A percentile compares a stretch with the other conserved stretches of the same genome.
These are phyloP conservation scores for Ceratobasidium sp. DNA, from an alignment of 1,284 basidiomycete genomes.

Conservation along the genomic window DNA sequence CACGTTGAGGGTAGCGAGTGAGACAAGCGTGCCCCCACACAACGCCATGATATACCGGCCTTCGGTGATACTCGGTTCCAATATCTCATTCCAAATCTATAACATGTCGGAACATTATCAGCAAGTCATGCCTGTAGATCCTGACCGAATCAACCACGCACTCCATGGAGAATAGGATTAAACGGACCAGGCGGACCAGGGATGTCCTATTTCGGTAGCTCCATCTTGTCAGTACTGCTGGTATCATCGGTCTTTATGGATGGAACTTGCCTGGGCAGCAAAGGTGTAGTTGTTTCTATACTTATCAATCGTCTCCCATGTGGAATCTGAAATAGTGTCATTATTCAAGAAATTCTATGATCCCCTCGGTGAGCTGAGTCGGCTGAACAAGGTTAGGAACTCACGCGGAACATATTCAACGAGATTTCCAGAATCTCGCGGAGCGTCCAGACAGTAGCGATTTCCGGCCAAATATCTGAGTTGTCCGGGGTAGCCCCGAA, in stretches of 20 bases:
- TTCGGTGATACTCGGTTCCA: neutral
- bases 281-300: slow-evolving; percentile 2
- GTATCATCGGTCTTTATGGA: neutral
- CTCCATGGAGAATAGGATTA: too few species aligned
- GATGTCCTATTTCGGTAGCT: neutral
- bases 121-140: neutral
- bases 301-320: neutral
- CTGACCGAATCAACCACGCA: too few species aligned
- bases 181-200: neutral
- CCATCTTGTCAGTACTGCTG: neutral
- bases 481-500: too few species aligned
- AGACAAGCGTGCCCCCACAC: slow-evolving; percentile 7
- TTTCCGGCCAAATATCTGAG: too few species aligned
- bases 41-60: slow-evolving; percentile 19
- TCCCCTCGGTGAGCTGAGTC: too few species aligned
- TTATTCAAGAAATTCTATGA: slow-evolving; percentile 22
- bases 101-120: neutral
- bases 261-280: neutral
- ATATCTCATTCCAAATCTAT: neutral
- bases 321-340: neutral
- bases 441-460: too few species aligned
- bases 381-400: neutral
- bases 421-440: neutral
- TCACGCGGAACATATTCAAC: neutral
- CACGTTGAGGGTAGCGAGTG: slow-evolving; percentile 9